Percentiles rank a stretch among this genome's conserved stretches.
Conservation (phyloP, 208 protist genomes). For the Trichomonas vaginalis region DNA sequence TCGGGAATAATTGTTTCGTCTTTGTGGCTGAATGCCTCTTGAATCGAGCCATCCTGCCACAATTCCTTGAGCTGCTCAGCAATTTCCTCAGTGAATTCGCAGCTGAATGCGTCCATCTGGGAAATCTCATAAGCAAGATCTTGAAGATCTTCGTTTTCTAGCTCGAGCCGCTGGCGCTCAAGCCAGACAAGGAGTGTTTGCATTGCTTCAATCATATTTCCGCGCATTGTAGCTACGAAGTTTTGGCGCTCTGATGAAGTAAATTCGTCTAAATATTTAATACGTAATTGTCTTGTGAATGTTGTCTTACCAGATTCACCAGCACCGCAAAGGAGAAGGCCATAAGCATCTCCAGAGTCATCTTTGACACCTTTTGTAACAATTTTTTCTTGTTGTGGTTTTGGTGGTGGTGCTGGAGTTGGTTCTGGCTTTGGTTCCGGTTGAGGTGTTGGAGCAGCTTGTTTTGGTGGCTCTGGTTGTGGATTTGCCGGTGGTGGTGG, state of each 20-base stretch:
- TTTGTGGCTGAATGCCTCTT: not conserved
- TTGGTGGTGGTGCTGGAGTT: not conserved
- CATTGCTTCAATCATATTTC: not conserved
- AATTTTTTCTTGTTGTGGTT: not conserved
- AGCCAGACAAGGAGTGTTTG: not conserved
- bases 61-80: not conserved
- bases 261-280: not conserved
- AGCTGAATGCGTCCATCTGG: not conserved
- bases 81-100: not conserved
- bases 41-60: not conserved
- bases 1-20: constrained; percentile 9
- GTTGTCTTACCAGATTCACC: constrained; percentile 20
- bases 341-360: not conserved
- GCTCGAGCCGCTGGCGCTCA: not conserved
- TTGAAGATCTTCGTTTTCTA: not conserved
- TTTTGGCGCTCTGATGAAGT: not conserved
- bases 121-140: not conserved
- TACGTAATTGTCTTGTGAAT: not conserved
- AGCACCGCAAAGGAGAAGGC: not conserved
- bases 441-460: not conserved
- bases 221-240: not conserved
- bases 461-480: not conserved
- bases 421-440: not conserved
- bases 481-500: not conserved
- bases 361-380: not conserved